Evolutionary conservation across 2,329 filamentous ascomycete genomes (phyloP).

Genomic region (Sclerotinia spermophila): DNA sequence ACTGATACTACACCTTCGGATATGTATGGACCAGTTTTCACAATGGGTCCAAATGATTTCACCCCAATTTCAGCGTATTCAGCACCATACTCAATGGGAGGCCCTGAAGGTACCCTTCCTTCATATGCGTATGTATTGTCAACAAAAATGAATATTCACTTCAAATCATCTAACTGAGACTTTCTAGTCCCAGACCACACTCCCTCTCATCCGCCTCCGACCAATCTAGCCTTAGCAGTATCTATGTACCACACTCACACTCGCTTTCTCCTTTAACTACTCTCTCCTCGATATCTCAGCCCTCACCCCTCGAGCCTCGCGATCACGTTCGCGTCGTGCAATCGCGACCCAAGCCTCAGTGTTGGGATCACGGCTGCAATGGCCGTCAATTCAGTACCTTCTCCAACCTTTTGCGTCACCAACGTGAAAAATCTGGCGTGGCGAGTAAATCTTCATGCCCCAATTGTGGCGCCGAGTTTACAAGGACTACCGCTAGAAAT

Average conservation of each 20-base stretch:
- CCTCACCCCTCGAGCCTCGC: slow-evolving; percentile 11
- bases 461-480: slow-evolving; percentile 90
- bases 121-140: slow-evolving; percentile 28
- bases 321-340: slow-evolving; percentile 65
- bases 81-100: slow-evolving; percentile 31
- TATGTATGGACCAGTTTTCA: slow-evolving; percentile 35
- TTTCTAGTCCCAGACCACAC: slow-evolving; percentile 29
- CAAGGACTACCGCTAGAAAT: slow-evolving; percentile 81
- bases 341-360: slow-evolving; percentile 85
- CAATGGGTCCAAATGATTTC: slow-evolving; percentile 35
- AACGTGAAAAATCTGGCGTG: slow-evolving; percentile 90
- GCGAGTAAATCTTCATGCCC: slow-evolving; percentile 86
- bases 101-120: slow-evolving; percentile 27
- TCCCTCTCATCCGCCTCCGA: slow-evolving; percentile 35
- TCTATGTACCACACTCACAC: slow-evolving; percentile 31
- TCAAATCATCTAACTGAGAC: slow-evolving; percentile 16
- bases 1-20: slow-evolving; percentile 29
- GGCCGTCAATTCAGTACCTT: slow-evolving; percentile 94
- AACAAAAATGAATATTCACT: not conserved
- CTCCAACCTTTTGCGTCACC: slow-evolving; percentile 88
- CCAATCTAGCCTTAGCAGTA: slow-evolving; percentile 22
- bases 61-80: slow-evolving; percentile 29
- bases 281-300: slow-evolving; percentile 2
- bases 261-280: not conserved
- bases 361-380: slow-evolving; percentile 96